Base-by-base conservation (phyloP, 176 grass and related monocot species). In the Eragrostis curvula region DNA sequence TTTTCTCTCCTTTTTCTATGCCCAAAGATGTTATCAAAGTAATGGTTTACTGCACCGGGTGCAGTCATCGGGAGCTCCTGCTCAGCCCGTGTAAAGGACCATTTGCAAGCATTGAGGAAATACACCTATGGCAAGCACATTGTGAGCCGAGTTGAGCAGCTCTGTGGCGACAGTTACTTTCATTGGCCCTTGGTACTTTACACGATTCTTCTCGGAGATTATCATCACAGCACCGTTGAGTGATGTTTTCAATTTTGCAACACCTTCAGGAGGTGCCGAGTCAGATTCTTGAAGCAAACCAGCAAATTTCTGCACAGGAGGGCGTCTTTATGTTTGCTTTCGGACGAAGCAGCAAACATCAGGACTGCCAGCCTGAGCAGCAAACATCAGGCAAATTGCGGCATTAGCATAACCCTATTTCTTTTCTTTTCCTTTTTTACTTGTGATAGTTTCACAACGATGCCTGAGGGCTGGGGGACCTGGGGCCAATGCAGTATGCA, bases 71-170 rank as follows among this genome's bases (percentile, higher is more conserved):
- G 72, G 91, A 97, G 9, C 77, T 97, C 21, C 87, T 97, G 63
- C 68, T 97, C 25, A 85, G 79, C 79, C n/a, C 94, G 86, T 45
- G 83, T 97, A 25, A 97, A 88, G 85, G 64, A 62, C 56, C 91
- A 91, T 60, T 32, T 97, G 51, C 87, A 74, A 63, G 91, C 91
- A 69, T 62, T 97, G 83, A 88, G 84, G 82, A 97, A 97, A 66
- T 97, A 93, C 78, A 97, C 94, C 42, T 97, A 97, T 43, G 94
- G 94, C 70, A 97, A 97, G 56, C 94, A 97, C 72, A 97, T 94
- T 12, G 94, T 80, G 12, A 83, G 88, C 43, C 88, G 91, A 23
- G 89, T 97, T 32, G 94, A 97, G 79, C 94, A 97, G 51, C 91
- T 97, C 43, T 84, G 87, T 45, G 89, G 70, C 74, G 86, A 94